Percentiles rank a stretch among this genome's conserved stretches.
Conservation (phyloP, 345 rosid species). For the Leavenworthia alabamica region DNA sequence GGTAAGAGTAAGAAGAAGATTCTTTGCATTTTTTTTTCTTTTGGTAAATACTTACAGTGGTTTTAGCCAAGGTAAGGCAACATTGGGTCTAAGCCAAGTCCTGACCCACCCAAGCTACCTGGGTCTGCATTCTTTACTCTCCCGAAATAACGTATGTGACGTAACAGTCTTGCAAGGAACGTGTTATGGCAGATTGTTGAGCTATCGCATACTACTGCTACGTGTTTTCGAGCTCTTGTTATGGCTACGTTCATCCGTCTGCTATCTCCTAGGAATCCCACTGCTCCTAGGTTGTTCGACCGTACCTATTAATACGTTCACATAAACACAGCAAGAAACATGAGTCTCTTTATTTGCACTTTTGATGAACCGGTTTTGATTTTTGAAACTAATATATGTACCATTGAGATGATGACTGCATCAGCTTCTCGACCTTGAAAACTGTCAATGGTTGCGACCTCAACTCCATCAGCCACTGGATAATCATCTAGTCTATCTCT, state of each 20-base stretch:
- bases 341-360: neutral
- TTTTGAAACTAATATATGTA: constrained; percentile 23
- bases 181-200: constrained; percentile 89
- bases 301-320: constrained; percentile 47
- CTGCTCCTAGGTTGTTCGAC: constrained; percentile 79
- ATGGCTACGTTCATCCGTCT: constrained; percentile 89
- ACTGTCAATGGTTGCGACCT: constrained; percentile 93
- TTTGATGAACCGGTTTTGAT: neutral
- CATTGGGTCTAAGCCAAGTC: constrained; percentile 89
- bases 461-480: constrained; percentile 75
- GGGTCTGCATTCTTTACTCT: constrained; percentile 84
- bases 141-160: constrained; percentile 84
- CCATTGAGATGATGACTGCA: constrained; percentile 96
- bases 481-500: constrained; percentile 79
- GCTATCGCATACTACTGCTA: constrained; percentile 91
- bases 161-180: constrained; percentile 81
- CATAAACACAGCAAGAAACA: neutral
- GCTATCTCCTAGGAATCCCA: constrained; percentile 89
- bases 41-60: neutral
- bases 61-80: constrained; percentile 63
- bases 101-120: constrained; percentile 69
- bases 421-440: constrained; percentile 98
- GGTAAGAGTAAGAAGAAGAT: neutral
- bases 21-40: neutral
- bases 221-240: constrained; percentile 81